A percentile compares a stretch with the other conserved stretches of the same genome.
Evolutionary conservation across 495 filamentous ascomycete species (phyloP).

Genomic region (Neurospora sp.): DNA sequence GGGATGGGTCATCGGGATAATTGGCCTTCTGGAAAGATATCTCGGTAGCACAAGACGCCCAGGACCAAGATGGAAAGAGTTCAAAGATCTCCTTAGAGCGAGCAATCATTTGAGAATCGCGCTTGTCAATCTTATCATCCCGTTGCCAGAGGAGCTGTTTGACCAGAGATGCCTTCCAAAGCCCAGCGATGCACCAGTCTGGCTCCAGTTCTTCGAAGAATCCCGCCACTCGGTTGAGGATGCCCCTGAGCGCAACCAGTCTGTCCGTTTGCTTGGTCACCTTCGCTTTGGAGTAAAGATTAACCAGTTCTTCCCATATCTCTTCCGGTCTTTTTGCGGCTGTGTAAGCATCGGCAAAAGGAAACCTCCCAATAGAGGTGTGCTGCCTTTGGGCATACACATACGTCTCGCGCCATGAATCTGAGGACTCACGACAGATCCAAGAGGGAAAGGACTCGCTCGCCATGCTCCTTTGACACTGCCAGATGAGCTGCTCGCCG

Average conservation of each 20-base stretch:
- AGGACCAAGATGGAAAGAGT: too few species aligned
- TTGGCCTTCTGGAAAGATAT: too few species aligned
- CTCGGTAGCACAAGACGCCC: too few species aligned
- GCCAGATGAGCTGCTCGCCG: background rate
- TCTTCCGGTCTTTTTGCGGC: too few species aligned
- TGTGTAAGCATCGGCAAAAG: background rate
- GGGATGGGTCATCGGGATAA: too few species aligned
- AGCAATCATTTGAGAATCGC: background rate
- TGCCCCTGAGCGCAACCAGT: background rate
- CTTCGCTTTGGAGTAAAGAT: background rate
- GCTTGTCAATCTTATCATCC: background rate
- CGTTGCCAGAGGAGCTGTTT: background rate
- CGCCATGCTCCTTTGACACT: background rate
- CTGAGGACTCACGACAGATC: too few species aligned
- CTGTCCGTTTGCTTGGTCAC: background rate
- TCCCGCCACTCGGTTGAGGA: background rate
- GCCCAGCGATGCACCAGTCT: background rate
- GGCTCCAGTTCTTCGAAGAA: background rate
- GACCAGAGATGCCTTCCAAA: background rate
- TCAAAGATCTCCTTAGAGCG: background rate
- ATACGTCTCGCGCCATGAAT: too few species aligned
- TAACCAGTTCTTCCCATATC: too few species aligned
- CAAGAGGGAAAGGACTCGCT: background rate
- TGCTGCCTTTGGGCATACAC: background rate
- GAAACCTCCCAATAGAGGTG: too few species aligned